Evolutionary conservation across 768 basidiomycete genomes (phyloP).

Genomic region (Phylloporus scabripes): DNA sequence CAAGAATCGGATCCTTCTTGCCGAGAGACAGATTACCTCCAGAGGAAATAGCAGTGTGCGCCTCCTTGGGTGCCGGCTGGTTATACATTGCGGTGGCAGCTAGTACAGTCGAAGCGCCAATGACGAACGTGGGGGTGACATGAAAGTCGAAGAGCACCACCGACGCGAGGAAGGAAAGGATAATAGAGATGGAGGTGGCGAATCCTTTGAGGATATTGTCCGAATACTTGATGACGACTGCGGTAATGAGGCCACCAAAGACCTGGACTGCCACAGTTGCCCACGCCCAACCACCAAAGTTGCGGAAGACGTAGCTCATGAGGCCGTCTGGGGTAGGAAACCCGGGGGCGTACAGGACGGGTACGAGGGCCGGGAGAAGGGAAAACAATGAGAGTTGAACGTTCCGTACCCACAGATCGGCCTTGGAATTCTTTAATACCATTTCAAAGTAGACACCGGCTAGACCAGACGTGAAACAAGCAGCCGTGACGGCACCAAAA

Average conservation of each 20-base stretch:
- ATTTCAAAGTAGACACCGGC: conserved; percentile 95
- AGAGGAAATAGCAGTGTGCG: conserved; percentile 29
- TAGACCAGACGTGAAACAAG: conserved; percentile 86
- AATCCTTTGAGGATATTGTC: conserved; percentile 98
- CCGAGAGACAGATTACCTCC: conserved; percentile 39
- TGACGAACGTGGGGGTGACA: conserved; percentile 81
- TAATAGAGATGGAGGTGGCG: conserved; percentile 89
- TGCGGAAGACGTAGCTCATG: conserved; percentile 60
- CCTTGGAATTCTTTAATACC: conserved; percentile 78
- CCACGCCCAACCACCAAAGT: conserved; percentile 96
- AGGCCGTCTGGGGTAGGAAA: conserved; percentile 42
- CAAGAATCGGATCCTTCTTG: conserved; percentile 53
- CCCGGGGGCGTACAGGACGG: conserved; percentile 58
- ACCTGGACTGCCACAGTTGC: conserved; percentile 88
- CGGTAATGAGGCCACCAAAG: conserved; percentile 88
- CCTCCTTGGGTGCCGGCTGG: conserved; percentile 47
- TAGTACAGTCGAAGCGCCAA: conserved; percentile 83
- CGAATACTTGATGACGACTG: conserved; percentile 94
- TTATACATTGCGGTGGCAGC: conserved; percentile 95
- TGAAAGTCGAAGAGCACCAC: conserved; percentile 87
- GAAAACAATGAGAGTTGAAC: conserved; percentile 87
- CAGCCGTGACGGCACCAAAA: conserved; percentile 75
- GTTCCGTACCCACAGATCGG: conserved; percentile 88
- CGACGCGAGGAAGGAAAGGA: conserved; percentile 90
- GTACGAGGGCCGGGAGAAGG: conserved; percentile 80